Base-by-base conservation (phyloP, 2,329 filamentous ascomycete genomes). In the Parascedosporium putredinis region DNA sequence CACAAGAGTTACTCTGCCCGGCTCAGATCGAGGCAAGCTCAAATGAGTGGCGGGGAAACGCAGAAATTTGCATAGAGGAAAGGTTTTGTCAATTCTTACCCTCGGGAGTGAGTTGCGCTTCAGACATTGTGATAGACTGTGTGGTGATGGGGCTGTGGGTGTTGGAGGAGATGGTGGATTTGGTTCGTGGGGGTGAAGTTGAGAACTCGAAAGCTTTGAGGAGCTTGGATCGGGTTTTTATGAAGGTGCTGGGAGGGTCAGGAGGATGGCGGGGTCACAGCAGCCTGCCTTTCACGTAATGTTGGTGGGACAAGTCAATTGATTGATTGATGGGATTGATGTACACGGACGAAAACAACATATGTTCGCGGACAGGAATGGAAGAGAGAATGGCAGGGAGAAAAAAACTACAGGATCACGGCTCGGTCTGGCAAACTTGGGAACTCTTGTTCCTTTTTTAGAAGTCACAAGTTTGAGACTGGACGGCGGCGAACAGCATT, bases 41-140 rank as follows among this genome's bases (percentile, higher is more conserved):
- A n/a, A n/a, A n/a, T n/a, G n/a, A n/a, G n/a, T n/a, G n/a, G n/a
- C n/a, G n/a, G n/a, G 22, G 42, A 27, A n/a, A 16, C 38, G 40
- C 27, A 23, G 18, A 14, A 22, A 12, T 23, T 38, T 24, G 33
- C 12, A 22, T 25, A 23, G 29, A 23, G 46, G 40, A 20, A 34
- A n/a, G n/a, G n/a, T n/a, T n/a, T n/a, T n/a, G n/a, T n/a, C n/a
- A n/a, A 31, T 34, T 54, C 62, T 55, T 56, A 68, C 67, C 65
- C 64, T 68, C 67, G 53, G 66, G 67, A 56, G 65, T 66, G 18
- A 42, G 36, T 47, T 55, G 55, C 43, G 56, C 57, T 53, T 62
- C 59, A 49, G 60, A 53, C 60, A 62, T 63, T n/a, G n/a, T n/a
- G n/a, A 52, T 25, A 57, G 43, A 49, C 34, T 29, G 40, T 48